Conservation (phyloP, 208 protist species). For the Crithidia acanthocephali region DNA sequence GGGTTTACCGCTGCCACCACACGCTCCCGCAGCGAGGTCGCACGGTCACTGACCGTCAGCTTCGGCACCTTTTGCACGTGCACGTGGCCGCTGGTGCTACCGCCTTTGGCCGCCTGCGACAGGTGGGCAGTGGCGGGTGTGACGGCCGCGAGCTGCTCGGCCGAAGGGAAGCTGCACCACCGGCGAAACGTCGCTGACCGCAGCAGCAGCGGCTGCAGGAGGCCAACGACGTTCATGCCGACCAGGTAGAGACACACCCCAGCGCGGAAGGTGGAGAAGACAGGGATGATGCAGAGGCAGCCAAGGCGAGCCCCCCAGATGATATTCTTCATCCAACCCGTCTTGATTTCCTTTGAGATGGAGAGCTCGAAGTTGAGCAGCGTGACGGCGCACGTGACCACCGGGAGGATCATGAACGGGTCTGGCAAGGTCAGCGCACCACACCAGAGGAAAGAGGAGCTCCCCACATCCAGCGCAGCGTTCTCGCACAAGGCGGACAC, state of each 20-base stretch:
- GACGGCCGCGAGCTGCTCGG: conserved; percentile 16
- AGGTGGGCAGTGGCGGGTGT: not conserved
- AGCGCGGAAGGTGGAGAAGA: conserved; percentile 58
- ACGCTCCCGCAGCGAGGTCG: conserved; percentile 19
- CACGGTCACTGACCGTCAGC: not conserved
- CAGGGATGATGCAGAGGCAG: conserved; percentile 71
- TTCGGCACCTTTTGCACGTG: not conserved
- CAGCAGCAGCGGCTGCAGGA: conserved; percentile 83
- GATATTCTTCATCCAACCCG: conserved; percentile 77
- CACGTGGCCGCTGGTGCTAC: not conserved
- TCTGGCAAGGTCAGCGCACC: conserved; percentile 74
- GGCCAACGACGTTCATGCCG: conserved; percentile 80
- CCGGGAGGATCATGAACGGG: conserved; percentile 70
- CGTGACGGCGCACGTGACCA: conserved; percentile 62
- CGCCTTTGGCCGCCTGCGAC: not conserved
- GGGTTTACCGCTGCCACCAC: conserved; percentile 12
- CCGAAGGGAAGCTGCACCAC: conserved; percentile 59
- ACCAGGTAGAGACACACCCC: conserved; percentile 90
- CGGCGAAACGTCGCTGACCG: conserved; percentile 50
- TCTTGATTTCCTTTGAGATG: conserved; percentile 68
- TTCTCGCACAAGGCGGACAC: conserved; percentile 68
- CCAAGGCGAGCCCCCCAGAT: conserved; percentile 83
- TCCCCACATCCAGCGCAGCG: conserved; percentile 57
- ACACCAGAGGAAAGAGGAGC: conserved; percentile 81
- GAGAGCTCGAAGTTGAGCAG: conserved; percentile 90